These are phyloP conservation scores for Russula sp. DNA, from an alignment of 768 basidiomycete genomes.

Conservation along the genomic window DNA sequence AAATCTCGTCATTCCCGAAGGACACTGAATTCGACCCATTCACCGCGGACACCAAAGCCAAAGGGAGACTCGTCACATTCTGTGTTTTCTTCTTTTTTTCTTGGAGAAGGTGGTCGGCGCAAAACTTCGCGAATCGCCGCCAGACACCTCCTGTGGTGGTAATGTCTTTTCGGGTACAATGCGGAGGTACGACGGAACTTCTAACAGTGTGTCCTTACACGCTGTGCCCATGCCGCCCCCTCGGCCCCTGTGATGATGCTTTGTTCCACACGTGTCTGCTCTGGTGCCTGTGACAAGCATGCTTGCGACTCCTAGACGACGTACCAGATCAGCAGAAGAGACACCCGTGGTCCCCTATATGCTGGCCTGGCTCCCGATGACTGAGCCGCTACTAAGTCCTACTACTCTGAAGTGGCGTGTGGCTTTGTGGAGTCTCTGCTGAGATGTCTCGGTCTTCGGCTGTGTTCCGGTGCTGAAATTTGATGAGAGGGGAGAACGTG, in stretches of 20 bases:
- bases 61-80: neutral
- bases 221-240: neutral
- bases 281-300: neutral
- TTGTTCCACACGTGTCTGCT: conserved; percentile 10
- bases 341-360: neutral
- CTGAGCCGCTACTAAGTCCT: neutral
- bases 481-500: neutral
- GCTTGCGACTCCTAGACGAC: neutral
- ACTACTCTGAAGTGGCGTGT: neutral
- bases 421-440: neutral
- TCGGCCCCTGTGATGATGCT: neutral
- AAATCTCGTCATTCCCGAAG: neutral
- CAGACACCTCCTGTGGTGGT: neutral
- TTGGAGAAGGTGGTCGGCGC: neutral
- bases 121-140: conserved; percentile 8
- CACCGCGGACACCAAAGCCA: conserved; percentile 13
- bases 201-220: neutral
- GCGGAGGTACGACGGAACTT: conserved; percentile 3
- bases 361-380: neutral
- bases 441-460: neutral
- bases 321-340: neutral
- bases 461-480: neutral
- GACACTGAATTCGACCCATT: conserved; percentile 1
- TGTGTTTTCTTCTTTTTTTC: neutral
- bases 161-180: conserved; percentile 2